These are phyloP conservation scores for Urostyla sp. DNA, from an alignment of 73 alveolate genomes.

Conservation along the genomic window DNA sequence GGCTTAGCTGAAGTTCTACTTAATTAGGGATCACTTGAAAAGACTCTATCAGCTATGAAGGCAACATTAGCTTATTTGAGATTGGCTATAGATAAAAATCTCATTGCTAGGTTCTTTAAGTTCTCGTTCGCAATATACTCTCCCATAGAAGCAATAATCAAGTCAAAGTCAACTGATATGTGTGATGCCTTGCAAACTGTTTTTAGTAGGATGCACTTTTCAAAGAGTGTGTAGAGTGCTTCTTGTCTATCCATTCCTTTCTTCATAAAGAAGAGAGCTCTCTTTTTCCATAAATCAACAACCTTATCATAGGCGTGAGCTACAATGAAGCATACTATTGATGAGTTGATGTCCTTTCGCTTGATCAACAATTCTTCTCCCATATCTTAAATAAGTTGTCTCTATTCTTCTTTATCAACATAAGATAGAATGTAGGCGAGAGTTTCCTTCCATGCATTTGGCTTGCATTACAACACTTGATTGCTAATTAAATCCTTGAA, in stretches of 20 bases:
- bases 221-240: slow-evolving; percentile 26
- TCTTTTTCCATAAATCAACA: slow-evolving; percentile 69
- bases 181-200: slow-evolving; percentile 8
- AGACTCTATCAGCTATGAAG: slow-evolving; percentile 40
- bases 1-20: slow-evolving; percentile 20
- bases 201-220: slow-evolving; percentile 56
- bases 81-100: slow-evolving; percentile 23
- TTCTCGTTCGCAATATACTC: slow-evolving; percentile 39
- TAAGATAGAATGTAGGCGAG: slow-evolving; percentile 77
- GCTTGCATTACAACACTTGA: slow-evolving; percentile 69
- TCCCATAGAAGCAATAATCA: slow-evolving; percentile 27
- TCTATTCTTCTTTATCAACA: slow-evolving; percentile 55
- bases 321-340: slow-evolving; percentile 80
- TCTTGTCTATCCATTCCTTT: slow-evolving; percentile 47
- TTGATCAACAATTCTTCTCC: slow-evolving; percentile 80
- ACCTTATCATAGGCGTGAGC: slow-evolving; percentile 68
- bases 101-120: slow-evolving; percentile 31
- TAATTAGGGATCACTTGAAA: slow-evolving; percentile 27
- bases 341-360: slow-evolving; percentile 76
- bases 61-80: slow-evolving; percentile 52
- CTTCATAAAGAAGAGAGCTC: slow-evolving; percentile 28
- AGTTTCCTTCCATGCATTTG: slow-evolving; percentile 94
- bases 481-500: slow-evolving; percentile 90
- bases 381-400: slow-evolving; percentile 61
- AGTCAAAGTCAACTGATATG: slow-evolving; percentile 20